Conservation (phyloP, 148 eudicot genomes). For the Linanthus parryae region DNA sequence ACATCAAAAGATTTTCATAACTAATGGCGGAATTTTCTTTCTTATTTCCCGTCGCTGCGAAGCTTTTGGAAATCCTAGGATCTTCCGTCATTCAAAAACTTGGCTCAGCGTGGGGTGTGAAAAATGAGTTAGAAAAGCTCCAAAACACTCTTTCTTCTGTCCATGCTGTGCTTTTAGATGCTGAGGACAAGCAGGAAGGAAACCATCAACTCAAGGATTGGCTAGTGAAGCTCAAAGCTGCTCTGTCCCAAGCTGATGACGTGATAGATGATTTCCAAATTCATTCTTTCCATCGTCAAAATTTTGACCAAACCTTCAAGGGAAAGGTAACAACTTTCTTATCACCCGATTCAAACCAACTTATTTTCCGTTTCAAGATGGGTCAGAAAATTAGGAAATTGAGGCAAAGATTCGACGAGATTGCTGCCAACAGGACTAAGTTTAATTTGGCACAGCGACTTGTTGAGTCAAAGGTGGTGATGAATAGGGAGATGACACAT, state of each 20-base stretch:
- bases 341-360: slow-evolving; percentile 8
- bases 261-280: slow-evolving; percentile 11
- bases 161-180: too few species aligned
- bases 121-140: too few species aligned
- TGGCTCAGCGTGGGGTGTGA: too few species aligned
- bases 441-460: not conserved
- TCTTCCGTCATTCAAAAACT: too few species aligned
- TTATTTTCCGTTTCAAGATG: not conserved
- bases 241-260: slow-evolving; percentile 17
- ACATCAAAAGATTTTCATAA: too few species aligned
- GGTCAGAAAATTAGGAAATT: not conserved
- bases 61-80: too few species aligned
- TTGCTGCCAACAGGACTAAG: not conserved
- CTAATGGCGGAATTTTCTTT: too few species aligned
- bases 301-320: not conserved
- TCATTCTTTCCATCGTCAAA: not conserved
- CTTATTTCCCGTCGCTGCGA: too few species aligned
- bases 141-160: too few species aligned
- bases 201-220: not conserved
- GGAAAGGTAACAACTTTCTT: slow-evolving; percentile 13
- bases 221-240: slow-evolving; percentile 15
- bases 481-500: not conserved
- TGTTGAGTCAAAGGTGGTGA: not conserved
- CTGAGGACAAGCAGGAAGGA: too few species aligned
- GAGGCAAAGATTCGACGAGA: not conserved